Percentiles rank a stretch among this genome's conserved stretches.
Evolutionary conservation across 805 yeast genomes (phyloP).

Genomic region (Naumovozyma castellii): DNA sequence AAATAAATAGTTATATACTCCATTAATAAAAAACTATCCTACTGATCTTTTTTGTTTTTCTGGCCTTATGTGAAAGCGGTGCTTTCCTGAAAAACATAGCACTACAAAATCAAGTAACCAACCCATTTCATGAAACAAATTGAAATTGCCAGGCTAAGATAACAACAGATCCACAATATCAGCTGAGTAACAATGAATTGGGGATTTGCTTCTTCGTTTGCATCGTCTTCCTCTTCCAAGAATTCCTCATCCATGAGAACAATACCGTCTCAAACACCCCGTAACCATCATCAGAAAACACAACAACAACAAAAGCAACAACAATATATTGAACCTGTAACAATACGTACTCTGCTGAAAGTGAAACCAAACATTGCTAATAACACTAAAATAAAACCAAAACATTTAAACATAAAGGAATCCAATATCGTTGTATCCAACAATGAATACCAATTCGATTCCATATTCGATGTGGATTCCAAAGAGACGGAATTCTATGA

Average conservation of each 20-base stretch:
- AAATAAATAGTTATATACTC: no score
- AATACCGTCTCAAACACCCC: not conserved
- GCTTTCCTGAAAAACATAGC: no score
- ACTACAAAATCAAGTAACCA: no score
- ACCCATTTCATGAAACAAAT: no score
- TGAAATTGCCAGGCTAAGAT: no score
- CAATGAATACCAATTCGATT: constrained; percentile 14
- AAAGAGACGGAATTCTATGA: constrained; percentile 30
- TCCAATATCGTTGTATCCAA: not conserved
- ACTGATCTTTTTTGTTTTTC: no score
- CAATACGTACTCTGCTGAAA: not conserved
- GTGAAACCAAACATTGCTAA: not conserved
- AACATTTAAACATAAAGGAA: not conserved
- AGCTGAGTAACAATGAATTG: not conserved
- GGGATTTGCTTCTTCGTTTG: not conserved
- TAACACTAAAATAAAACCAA: not conserved
- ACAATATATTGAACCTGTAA: not conserved
- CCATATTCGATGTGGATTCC: constrained; percentile 51
- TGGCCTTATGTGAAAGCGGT: no score
- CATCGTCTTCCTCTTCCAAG: not conserved
- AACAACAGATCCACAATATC: no score
- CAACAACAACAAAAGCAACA: not conserved
- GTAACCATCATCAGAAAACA: not conserved
- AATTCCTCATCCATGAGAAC: not conserved
- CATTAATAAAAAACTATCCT: not conserved